A percentile compares a stretch with the other conserved stretches of the same genome.
phyloP scores from a whole-genome alignment of 495 filamentous ascomycete species.

The Penicillium malachiteum region DNA sequence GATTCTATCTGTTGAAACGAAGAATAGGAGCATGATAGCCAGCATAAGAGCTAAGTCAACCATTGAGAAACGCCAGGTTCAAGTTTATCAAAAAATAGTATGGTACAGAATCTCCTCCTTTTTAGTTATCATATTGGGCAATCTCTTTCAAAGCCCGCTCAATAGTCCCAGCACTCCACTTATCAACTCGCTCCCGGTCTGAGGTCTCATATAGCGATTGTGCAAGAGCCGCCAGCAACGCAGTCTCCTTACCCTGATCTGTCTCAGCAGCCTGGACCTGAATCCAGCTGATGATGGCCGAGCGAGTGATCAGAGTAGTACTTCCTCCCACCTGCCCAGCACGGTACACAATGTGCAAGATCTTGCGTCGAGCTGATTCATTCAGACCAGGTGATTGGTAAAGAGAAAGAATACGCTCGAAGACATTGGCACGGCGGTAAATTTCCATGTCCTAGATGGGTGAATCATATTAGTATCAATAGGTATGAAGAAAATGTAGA shows the following conservation, averaged over 20 bases:
- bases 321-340: conserved; percentile 74
- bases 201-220: conserved; percentile 65
- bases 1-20: no score
- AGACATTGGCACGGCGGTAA: conserved; percentile 76
- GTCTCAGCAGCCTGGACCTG: conserved; percentile 52
- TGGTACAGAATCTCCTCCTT: no score
- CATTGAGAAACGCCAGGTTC: no score
- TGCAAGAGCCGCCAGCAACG: conserved; percentile 56
- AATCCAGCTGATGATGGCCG: conserved; percentile 81
- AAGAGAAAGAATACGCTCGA: conserved; percentile 74
- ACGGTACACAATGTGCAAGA: conserved; percentile 72
- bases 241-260: conserved; percentile 42
- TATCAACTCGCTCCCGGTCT: conserved; percentile 62
- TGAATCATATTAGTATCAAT: conserved; percentile 5
- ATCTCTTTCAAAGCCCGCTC: conserved; percentile 30
- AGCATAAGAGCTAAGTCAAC: no score
- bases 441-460: conserved; percentile 66
- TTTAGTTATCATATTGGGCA: conserved; percentile 1
- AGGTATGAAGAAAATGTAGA: neutral
- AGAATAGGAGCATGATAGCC: no score
- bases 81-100: no score
- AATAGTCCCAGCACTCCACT: conserved; percentile 62
- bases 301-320: conserved; percentile 80
- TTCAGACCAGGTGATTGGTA: conserved; percentile 65
- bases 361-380: conserved; percentile 58